Percentiles rank a stretch among this genome's conserved stretches.
These are phyloP conservation scores for Myxozyma nipponensis DNA, from an alignment of 805 yeast genomes.

Conservation along the genomic window DNA sequence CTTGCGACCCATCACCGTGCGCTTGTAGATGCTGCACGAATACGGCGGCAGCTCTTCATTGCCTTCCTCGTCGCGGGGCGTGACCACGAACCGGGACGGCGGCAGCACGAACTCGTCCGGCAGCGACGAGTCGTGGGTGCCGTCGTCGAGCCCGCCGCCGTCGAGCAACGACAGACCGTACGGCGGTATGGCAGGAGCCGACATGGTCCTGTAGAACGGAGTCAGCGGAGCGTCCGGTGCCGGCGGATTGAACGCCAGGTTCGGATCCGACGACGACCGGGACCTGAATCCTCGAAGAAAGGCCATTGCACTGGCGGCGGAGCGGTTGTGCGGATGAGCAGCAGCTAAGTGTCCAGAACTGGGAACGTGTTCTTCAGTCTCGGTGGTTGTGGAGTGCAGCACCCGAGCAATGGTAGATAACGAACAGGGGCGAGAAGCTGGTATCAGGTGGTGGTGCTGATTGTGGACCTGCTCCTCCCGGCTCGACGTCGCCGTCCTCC, in stretches of 20 bases:
- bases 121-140: background rate
- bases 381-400: no score
- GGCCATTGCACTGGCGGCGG: no score
- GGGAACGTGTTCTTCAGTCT: no score
- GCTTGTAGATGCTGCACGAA: slow-evolving; percentile 58
- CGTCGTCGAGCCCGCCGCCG: background rate
- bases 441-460: no score
- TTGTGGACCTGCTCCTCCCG: no score
- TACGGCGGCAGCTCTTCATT: slow-evolving; percentile 58
- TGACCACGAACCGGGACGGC: slow-evolving; percentile 18
- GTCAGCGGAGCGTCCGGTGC: background rate
- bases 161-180: background rate
- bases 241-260: background rate
- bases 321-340: no score
- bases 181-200: background rate
- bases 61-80: slow-evolving; percentile 32
- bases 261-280: slow-evolving; percentile 4
- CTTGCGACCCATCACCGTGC: slow-evolving; percentile 59
- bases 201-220: slow-evolving; percentile 5
- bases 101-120: no score
- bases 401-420: no score
- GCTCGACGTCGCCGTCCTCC: no score
- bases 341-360: no score
- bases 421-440: no score
- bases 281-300: slow-evolving; percentile 3